Conservation (phyloP, 805 yeast species). For the Candida railenensis region DNA sequence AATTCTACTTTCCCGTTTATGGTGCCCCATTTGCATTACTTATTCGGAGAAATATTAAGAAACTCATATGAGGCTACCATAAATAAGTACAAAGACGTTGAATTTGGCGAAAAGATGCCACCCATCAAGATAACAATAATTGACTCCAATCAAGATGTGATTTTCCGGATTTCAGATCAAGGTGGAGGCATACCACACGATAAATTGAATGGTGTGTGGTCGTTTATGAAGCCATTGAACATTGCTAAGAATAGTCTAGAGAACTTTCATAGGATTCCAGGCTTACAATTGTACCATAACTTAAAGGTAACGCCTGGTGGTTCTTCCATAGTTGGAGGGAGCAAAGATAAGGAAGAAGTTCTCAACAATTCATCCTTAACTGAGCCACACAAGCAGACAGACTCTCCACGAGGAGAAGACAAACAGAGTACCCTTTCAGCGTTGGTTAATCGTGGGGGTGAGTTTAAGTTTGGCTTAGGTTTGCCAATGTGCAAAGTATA, state of each 20-base stretch:
- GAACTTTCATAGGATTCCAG: slow-evolving; percentile 71
- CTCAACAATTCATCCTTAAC: slow-evolving; percentile 43
- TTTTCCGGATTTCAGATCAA: slow-evolving; percentile 79
- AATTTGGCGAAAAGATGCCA: slow-evolving; percentile 39
- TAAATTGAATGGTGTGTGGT: slow-evolving; percentile 70
- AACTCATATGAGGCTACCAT: slow-evolving; percentile 85
- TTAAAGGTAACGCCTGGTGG: slow-evolving; percentile 41
- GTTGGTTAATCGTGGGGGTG: slow-evolving; percentile 70
- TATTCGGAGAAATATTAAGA: slow-evolving; percentile 83
- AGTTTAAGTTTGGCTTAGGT: slow-evolving; percentile 80
- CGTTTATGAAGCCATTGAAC: slow-evolving; percentile 73
- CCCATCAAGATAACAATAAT: slow-evolving; percentile 79
- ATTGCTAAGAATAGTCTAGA: slow-evolving; percentile 57
- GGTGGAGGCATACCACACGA: slow-evolving; percentile 82
- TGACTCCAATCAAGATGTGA: slow-evolving; percentile 61
- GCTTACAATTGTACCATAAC: slow-evolving; percentile 47
- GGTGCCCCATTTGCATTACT: slow-evolving; percentile 80
- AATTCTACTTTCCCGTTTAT: slow-evolving; percentile 71
- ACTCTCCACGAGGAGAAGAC: slow-evolving; percentile 15
- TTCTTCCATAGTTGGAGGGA: slow-evolving; percentile 30
- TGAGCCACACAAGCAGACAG: slow-evolving; percentile 21
- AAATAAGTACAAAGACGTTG: slow-evolving; percentile 26
- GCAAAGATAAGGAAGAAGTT: slow-evolving; percentile 3
- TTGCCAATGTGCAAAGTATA: slow-evolving; percentile 90
- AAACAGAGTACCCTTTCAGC: slow-evolving; percentile 56